A percentile compares a stretch with the other conserved stretches of the same genome.
Evolutionary conservation across 1,284 basidiomycete genomes (phyloP).

Genomic region (Ganoderma lingzhi): DNA sequence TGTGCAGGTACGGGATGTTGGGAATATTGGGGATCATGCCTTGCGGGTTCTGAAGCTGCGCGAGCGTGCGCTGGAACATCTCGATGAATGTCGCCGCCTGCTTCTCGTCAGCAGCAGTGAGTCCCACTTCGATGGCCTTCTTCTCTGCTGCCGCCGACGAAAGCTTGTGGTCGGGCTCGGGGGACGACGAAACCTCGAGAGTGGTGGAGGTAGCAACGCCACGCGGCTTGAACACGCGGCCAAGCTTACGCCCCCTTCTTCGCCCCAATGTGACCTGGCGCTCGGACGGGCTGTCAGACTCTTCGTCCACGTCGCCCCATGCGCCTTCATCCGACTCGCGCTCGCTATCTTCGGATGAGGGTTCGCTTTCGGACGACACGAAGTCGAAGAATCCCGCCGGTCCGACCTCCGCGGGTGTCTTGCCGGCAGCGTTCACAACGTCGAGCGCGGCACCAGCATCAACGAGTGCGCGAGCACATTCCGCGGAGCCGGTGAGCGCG

Average conservation of each 20-base stretch:
- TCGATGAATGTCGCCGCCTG: conserved; percentile 71
- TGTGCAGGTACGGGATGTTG: conserved; percentile 60
- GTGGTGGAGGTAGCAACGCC: conserved; percentile 13
- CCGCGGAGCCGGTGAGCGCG: conserved; percentile 70
- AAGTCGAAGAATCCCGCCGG: conserved; percentile 65
- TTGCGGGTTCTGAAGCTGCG: conserved; percentile 70
- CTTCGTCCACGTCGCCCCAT: conserved; percentile 75
- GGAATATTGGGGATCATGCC: conserved; percentile 64
- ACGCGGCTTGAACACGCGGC: conserved; percentile 31
- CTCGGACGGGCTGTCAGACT: conserved; percentile 52
- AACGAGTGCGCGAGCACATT: conserved; percentile 76
- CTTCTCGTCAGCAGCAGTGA: conserved; percentile 58
- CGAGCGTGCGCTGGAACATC: conserved; percentile 77
- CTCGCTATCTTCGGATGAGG: conserved; percentile 41
- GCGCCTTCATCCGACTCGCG: conserved; percentile 69
- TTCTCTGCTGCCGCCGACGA: conserved; percentile 25
- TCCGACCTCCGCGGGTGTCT: conserved; percentile 83
- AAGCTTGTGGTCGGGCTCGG: conserved; percentile 12
- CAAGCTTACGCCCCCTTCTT: conserved; percentile 13
- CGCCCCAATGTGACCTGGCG: conserved; percentile 16
- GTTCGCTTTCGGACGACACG: conserved; percentile 39
- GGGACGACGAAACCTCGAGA: not conserved
- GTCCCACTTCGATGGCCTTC: conserved; percentile 38
- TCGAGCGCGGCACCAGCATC: conserved; percentile 83
- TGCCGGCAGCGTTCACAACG: conserved; percentile 80